Percentiles rank a stretch among this genome's conserved stretches.
These are phyloP conservation scores for Boletus rex-veris DNA, from an alignment of 768 basidiomycete genomes.

Conservation along the genomic window DNA sequence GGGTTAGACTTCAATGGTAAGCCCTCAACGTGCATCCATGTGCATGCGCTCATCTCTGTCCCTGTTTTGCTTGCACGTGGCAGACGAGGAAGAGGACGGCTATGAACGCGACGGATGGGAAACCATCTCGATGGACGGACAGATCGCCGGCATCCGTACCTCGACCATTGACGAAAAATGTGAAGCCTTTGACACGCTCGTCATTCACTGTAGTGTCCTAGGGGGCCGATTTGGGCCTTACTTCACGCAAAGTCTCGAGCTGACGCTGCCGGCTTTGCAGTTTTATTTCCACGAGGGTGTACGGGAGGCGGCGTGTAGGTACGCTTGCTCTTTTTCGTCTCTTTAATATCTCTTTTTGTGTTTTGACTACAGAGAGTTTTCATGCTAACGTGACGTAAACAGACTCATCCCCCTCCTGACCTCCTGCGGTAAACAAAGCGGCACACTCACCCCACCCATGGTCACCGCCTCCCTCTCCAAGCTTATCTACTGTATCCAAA, in stretches of 20 bases:
- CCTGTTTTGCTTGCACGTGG: constrained; percentile 12
- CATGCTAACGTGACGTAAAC: background rate
- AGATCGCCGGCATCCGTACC: constrained; percentile 72
- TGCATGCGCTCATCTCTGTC: background rate
- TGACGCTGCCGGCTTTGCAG: constrained; percentile 63
- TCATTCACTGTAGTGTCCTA: constrained; percentile 73
- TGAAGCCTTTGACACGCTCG: constrained; percentile 82
- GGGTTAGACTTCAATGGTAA: too few species aligned
- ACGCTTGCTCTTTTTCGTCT: constrained; percentile 14
- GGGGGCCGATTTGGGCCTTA: constrained; percentile 68
- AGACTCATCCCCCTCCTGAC: constrained; percentile 74
- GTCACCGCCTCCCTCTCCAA: constrained; percentile 64
- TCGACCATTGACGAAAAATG: constrained; percentile 84
- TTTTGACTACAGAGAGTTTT: too few species aligned
- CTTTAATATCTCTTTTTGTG: too few species aligned
- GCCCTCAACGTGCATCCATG: background rate
- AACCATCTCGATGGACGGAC: constrained; percentile 73
- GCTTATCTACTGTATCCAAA: constrained; percentile 56
- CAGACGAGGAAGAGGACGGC: constrained; percentile 52
- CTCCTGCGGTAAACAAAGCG: constrained; percentile 61
- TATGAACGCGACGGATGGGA: constrained; percentile 76
- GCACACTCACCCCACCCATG: constrained; percentile 65
- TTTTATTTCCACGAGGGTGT: constrained; percentile 88
- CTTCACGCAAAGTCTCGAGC: constrained; percentile 64
- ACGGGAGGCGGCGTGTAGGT: constrained; percentile 74